Base-by-base conservation (phyloP, 306 rosid genomes). In the Alnus glutinosa region DNA sequence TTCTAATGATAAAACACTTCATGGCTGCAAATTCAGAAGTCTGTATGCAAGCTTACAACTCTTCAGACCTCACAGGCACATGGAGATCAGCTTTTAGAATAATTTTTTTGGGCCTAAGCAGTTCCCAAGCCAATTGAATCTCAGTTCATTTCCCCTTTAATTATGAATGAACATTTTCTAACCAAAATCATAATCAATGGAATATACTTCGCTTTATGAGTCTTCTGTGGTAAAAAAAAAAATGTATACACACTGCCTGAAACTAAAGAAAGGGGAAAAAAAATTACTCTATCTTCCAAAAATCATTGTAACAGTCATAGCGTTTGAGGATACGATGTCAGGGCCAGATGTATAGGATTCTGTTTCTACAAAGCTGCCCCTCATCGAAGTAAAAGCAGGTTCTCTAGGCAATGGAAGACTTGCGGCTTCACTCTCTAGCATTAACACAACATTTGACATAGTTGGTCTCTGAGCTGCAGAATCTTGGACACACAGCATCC, bases 381-480 rank as follows among this genome's bases (percentile, higher is more conserved):
- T 92, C 77, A 83, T 82, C 14, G 97, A 89, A 75, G 91, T 87
- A 79, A 80, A 75, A 51, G 90, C 73, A 54, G 98, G 98, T 39
- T 86, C 94, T 32, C 81, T 74, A 9, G 97, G 94, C 66, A 70
- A 47, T 3, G 90, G 97, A 67, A 92, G 97, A 80, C 66, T 76
- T 39, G 87, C 71, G 44, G 92, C 74, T 80, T 90, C 94, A 84
- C 97, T 90, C 81, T 92, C 97, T 76, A 94, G 85, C 97, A 90
- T 89, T 75, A 92, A 67, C 81, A 94, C 87, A 67, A 94, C 94
- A 1, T 87, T 50, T 0, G 97, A 83, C 97, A 94, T 87, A 66
- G 80, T 88, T 70, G 98, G 98, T 76, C 28, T 23, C 28, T 23
- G 28, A 23, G 28, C 28, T 23, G 28, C 28, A 23, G 28, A 23